These are phyloP conservation scores for Adansonia digitata DNA, from an alignment of 345 rosid species.

Conservation along the genomic window DNA sequence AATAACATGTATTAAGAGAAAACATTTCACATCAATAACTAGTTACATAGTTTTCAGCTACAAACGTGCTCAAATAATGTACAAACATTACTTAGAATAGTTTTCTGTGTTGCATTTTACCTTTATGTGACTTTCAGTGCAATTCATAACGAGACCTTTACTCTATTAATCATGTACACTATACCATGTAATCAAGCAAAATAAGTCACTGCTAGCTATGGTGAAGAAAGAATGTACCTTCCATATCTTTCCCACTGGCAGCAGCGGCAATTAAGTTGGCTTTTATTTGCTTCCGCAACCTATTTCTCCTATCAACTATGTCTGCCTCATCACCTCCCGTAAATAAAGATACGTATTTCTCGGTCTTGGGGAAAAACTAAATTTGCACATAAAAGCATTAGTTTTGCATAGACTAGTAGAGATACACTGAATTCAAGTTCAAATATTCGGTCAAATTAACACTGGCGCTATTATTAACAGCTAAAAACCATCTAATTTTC, in stretches of 20 bases:
- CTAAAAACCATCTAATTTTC: background rate
- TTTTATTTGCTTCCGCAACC: conserved; percentile 89
- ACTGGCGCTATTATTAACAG: background rate
- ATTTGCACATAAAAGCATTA: conserved; percentile 5
- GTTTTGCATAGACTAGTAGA: background rate
- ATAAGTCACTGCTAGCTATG: background rate
- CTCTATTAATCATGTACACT: background rate
- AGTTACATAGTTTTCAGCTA: background rate
- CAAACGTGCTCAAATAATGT: background rate
- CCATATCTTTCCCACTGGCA: conserved; percentile 95
- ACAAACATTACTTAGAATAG: background rate
- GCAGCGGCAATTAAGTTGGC: conserved; percentile 90
- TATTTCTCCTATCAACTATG: conserved; percentile 69
- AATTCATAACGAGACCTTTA: background rate
- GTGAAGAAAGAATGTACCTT: conserved; percentile 47
- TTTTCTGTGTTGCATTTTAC: background rate
- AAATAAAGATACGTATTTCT: conserved; percentile 88
- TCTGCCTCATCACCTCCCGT: conserved; percentile 72
- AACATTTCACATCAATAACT: background rate
- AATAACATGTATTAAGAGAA: background rate
- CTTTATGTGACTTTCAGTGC: background rate
- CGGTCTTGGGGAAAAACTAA: conserved; percentile 97
- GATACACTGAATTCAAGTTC: background rate
- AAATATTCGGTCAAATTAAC: background rate
- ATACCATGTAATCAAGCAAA: background rate